These are phyloP conservation scores for Podospora comata DNA, from an alignment of 495 filamentous ascomycete genomes.

Conservation along the genomic window DNA sequence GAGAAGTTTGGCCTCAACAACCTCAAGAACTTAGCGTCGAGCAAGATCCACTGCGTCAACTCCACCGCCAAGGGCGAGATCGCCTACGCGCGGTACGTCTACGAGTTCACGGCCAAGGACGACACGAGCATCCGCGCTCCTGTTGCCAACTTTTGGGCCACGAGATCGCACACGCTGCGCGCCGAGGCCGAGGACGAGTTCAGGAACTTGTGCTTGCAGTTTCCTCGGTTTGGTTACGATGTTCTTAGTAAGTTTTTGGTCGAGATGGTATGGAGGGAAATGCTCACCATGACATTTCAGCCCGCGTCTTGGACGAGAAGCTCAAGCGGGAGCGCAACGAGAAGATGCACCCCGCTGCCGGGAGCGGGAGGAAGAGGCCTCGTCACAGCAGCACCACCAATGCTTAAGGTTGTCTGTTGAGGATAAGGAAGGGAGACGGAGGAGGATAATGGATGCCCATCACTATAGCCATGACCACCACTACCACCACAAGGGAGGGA, in stretches of 20 bases:
- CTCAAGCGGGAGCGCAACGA: slow-evolving; percentile 55
- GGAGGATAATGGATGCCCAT: not conserved
- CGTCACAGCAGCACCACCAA: slow-evolving; percentile 42
- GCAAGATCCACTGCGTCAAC: slow-evolving; percentile 85
- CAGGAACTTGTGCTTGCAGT: slow-evolving; percentile 76
- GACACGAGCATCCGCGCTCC: slow-evolving; percentile 75
- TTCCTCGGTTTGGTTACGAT: slow-evolving; percentile 87
- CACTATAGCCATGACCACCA: not conserved
- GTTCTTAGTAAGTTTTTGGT: slow-evolving; percentile 59
- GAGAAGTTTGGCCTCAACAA: slow-evolving; percentile 69
- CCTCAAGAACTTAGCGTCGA: slow-evolving; percentile 75
- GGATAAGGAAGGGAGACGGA: not conserved
- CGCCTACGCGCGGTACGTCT: slow-evolving; percentile 85
- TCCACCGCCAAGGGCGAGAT: slow-evolving; percentile 84
- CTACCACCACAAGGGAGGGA: not conserved
- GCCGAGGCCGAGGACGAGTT: slow-evolving; percentile 82
- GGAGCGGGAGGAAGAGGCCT: slow-evolving; percentile 50
- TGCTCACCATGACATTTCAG: slow-evolving; percentile 30
- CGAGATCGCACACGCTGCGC: slow-evolving; percentile 71
- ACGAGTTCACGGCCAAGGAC: slow-evolving; percentile 65
- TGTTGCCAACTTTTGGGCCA: slow-evolving; percentile 88
- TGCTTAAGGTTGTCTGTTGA: slow-evolving; percentile 5
- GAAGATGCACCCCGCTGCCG: slow-evolving; percentile 47
- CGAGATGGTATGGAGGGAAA: not conserved
- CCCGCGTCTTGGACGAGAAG: slow-evolving; percentile 58